Percentiles rank a stretch among this genome's conserved stretches.
These are phyloP conservation scores for Eimeria brunetti DNA, from an alignment of 169 alveolate species.

Conservation along the genomic window DNA sequence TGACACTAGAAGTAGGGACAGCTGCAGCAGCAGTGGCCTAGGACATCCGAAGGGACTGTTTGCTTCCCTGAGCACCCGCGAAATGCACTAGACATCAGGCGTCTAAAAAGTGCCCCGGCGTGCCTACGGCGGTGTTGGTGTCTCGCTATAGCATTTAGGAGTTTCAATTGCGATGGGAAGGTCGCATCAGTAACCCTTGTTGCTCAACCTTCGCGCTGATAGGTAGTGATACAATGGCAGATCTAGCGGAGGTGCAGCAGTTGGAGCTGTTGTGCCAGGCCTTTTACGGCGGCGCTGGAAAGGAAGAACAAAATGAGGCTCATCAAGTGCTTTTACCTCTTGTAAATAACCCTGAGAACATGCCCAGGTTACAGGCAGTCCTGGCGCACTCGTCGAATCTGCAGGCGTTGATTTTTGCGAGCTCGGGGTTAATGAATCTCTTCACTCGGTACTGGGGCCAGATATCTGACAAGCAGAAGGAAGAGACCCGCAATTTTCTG, in stretches of 20 bases:
- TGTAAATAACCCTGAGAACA: conserved; percentile 84
- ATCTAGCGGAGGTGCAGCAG: conserved; percentile 81
- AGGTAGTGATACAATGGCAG: conserved; percentile 61
- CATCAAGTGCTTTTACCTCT: conserved; percentile 94
- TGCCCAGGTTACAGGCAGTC: conserved; percentile 86
- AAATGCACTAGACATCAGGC: conserved; percentile 17
- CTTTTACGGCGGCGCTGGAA: conserved; percentile 81
- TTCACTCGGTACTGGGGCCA: conserved; percentile 91
- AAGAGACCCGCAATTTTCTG: conserved; percentile 91
- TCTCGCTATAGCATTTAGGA: background rate
- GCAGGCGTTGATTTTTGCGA: conserved; percentile 87
- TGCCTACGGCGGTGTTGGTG: conserved; percentile 59
- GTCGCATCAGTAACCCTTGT: conserved; percentile 39
- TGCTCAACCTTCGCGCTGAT: conserved; percentile 42
- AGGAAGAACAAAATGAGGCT: conserved; percentile 91
- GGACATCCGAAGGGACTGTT: background rate
- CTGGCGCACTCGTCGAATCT: conserved; percentile 85
- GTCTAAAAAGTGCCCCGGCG: conserved; percentile 21
- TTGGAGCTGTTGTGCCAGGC: conserved; percentile 84
- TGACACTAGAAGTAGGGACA: conserved; percentile 9
- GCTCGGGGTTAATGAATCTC: conserved; percentile 86
- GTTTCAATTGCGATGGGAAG: conserved; percentile 56
- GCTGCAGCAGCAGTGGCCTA: background rate
- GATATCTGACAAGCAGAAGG: conserved; percentile 91
- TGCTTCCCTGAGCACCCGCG: conserved; percentile 20